phyloP scores from a whole-genome alignment of 768 basidiomycete species.

The Sistotremastrum niveocremeum region DNA sequence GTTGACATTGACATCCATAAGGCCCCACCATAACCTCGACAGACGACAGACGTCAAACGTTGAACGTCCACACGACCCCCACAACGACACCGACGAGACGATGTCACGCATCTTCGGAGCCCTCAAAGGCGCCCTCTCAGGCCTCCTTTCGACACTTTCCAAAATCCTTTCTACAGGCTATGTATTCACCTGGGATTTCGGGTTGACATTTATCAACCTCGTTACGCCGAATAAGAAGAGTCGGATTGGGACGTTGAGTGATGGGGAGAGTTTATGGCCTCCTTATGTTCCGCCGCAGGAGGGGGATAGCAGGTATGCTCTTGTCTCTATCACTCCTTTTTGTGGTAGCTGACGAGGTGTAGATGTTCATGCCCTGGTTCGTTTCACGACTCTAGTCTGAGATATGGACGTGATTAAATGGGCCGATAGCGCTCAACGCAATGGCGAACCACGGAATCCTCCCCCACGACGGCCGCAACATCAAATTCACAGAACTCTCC shows the following conservation, averaged over 20 bases:
- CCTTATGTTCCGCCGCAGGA: constrained; percentile 40
- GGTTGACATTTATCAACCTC: constrained; percentile 37
- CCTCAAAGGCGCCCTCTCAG: neutral
- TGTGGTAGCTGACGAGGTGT: too few relatives aligned
- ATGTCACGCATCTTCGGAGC: too few relatives aligned
- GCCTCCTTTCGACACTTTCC: neutral
- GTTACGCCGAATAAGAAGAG: constrained; percentile 33
- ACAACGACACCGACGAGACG: too few relatives aligned
- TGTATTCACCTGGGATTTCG: constrained; percentile 37
- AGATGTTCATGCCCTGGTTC: too few relatives aligned
- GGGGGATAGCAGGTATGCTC: constrained; percentile 52
- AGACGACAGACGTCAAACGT: too few relatives aligned
- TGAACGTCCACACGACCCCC: too few relatives aligned
- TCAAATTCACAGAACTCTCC: constrained; percentile 42
- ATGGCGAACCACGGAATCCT: constrained; percentile 66
- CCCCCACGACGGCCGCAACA: constrained; percentile 54
- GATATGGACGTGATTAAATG: too few relatives aligned
- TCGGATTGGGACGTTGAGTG: constrained; percentile 41
- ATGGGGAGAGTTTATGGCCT: constrained; percentile 47
- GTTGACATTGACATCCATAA: too few relatives aligned
- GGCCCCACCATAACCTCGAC: too few relatives aligned
- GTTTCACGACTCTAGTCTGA: too few relatives aligned
- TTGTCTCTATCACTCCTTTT: constrained; percentile 29
- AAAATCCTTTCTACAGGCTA: neutral
- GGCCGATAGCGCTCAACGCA: constrained; percentile 48